Conservation (phyloP, 2,329 filamentous ascomycete species). For the Thyridium curvatum region DNA sequence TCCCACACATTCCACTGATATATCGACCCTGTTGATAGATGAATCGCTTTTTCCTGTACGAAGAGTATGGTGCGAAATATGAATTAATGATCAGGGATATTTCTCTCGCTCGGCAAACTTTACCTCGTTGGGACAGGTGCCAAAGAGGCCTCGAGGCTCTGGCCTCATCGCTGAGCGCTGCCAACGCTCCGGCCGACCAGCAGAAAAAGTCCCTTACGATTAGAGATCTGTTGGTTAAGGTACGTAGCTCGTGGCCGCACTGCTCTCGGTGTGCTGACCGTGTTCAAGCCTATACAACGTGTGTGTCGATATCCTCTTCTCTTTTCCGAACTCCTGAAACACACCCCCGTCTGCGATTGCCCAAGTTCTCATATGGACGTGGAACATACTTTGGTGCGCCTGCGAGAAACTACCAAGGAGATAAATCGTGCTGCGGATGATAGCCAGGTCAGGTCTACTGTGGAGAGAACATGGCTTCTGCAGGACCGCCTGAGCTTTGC, state of each 20-base stretch:
- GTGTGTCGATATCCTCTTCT: slow-evolving; percentile 87
- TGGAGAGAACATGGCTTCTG: slow-evolving; percentile 79
- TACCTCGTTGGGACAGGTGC: slow-evolving; percentile 71
- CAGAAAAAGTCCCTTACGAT: slow-evolving; percentile 74
- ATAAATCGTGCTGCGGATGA: slow-evolving; percentile 85
- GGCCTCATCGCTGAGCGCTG: slow-evolving; percentile 66
- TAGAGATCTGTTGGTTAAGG: slow-evolving; percentile 86
- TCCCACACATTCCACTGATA: not conserved
- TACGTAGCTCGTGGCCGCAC: slow-evolving; percentile 24
- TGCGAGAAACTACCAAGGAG: slow-evolving; percentile 69
- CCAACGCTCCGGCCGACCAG: slow-evolving; percentile 55
- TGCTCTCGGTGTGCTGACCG: slow-evolving; percentile 3
- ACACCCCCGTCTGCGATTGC: slow-evolving; percentile 80
- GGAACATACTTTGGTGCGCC: slow-evolving; percentile 61
- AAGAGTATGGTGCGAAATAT: slow-evolving; percentile 88
- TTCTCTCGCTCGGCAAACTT: slow-evolving; percentile 58
- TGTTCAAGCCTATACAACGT: slow-evolving; percentile 76
- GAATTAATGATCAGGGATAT: slow-evolving; percentile 78
- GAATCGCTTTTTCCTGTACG: slow-evolving; percentile 76
- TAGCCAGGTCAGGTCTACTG: slow-evolving; percentile 56
- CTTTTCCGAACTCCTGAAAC: slow-evolving; percentile 75
- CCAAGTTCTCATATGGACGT: slow-evolving; percentile 77
- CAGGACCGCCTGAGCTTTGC: slow-evolving; percentile 76
- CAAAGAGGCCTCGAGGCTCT: slow-evolving; percentile 82
- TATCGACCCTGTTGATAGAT: slow-evolving; percentile 46